Conservation (phyloP, 768 basidiomycete genomes). For the Macrocybe gigantea region DNA sequence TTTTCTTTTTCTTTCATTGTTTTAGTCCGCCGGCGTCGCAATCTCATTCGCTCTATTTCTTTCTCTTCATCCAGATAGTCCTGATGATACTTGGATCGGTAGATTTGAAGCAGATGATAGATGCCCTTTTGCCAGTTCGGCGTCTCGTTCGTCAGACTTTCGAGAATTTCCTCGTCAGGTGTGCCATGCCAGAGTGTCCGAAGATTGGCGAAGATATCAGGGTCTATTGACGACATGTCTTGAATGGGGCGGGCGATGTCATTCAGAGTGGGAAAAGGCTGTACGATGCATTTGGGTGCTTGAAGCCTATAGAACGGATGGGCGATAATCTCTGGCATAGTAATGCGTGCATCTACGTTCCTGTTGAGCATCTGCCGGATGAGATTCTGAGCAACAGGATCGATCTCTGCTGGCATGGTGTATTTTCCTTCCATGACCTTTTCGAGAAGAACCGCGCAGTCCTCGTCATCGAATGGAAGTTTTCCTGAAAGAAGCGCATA, state of each 20-base stretch:
- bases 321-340: conserved; percentile 69
- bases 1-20: conserved; percentile 15
- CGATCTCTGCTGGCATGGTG: conserved; percentile 68
- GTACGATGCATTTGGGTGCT: conserved; percentile 35
- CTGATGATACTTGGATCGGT: conserved; percentile 70
- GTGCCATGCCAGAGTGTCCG: conserved; percentile 88
- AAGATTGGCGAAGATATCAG: conserved; percentile 85
- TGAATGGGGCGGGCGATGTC: conserved; percentile 67
- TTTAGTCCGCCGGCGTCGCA: conserved; percentile 29
- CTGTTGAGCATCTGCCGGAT: conserved; percentile 76
- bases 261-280: conserved; percentile 53
- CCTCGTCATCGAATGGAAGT: conserved; percentile 92
- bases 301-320: conserved; percentile 76
- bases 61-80: conserved; percentile 71
- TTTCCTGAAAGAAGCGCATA: conserved; percentile 82
- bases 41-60: conserved; percentile 26
- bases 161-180: conserved; percentile 66
- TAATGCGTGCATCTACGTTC: conserved; percentile 71
- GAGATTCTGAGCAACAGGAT: conserved; percentile 67
- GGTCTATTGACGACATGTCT: conserved; percentile 64
- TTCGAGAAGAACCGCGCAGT: conserved; percentile 67
- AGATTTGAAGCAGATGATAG: conserved; percentile 84
- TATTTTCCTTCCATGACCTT: conserved; percentile 74
- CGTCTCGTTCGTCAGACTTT: conserved; percentile 56
- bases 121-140: conserved; percentile 96